Conservation (phyloP, 2,329 filamentous ascomycete species). For the Dothistroma septosporum region DNA sequence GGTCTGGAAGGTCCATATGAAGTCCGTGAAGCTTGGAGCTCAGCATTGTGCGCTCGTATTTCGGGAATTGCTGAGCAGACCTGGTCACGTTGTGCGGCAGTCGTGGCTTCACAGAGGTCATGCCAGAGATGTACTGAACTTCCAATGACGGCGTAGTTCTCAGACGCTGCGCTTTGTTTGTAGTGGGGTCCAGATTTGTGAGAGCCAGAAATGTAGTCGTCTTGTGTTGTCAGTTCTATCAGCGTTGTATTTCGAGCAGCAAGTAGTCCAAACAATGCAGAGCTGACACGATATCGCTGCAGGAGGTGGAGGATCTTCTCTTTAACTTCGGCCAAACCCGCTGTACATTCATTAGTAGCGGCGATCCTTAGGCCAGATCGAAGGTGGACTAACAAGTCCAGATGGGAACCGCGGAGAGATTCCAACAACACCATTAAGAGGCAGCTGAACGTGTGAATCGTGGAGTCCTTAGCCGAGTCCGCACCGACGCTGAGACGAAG, state of each 20-base stretch:
- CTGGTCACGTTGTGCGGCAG: background rate
- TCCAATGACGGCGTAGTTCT: background rate
- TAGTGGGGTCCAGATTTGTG: background rate
- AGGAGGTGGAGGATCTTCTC: background rate
- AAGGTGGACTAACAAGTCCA: background rate
- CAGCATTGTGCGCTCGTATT: background rate
- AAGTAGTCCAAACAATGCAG: background rate
- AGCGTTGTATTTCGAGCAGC: background rate
- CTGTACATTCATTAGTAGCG: background rate
- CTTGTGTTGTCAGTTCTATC: background rate
- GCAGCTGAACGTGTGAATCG: background rate
- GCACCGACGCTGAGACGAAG: background rate
- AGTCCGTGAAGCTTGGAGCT: background rate
- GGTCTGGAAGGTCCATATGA: background rate
- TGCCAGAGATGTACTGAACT: background rate
- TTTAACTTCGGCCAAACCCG: background rate
- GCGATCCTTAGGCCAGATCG: background rate
- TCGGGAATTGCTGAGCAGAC: background rate
- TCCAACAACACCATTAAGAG: background rate
- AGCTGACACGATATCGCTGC: background rate
- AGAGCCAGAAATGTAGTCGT: background rate
- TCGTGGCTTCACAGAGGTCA: background rate
- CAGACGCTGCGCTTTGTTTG: background rate
- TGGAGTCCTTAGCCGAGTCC: background rate
- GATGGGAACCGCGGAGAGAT: background rate